A percentile compares a stretch with the other conserved stretches of the same genome.
Evolutionary conservation across 805 yeast genomes (phyloP).

Genomic region (Myxozyma nipponensis): DNA sequence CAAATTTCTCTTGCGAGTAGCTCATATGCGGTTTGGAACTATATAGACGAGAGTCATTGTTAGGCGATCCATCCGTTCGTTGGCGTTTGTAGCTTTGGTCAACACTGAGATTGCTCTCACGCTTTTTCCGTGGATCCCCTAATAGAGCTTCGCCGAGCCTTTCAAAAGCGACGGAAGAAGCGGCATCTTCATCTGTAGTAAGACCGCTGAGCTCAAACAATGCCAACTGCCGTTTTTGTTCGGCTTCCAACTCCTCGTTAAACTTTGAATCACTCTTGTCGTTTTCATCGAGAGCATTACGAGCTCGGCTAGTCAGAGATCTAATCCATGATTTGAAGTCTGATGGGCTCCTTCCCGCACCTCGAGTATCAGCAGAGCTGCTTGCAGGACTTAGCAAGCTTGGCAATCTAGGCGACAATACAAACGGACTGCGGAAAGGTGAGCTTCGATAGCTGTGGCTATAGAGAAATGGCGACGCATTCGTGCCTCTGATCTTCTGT

Average conservation of each 20-base stretch:
- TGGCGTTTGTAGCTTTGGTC: conserved; percentile 2
- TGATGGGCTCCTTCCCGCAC: neutral
- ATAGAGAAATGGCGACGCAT: conserved; percentile 19
- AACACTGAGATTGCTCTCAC: conserved; percentile 8
- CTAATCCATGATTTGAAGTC: conserved; percentile 13
- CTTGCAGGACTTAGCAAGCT: conserved; percentile 3
- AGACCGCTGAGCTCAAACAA: conserved; percentile 15
- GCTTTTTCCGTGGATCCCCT: conserved; percentile 13
- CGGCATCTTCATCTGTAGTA: conserved; percentile 6
- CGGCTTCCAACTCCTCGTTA: conserved; percentile 11
- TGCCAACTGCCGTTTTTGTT: conserved; percentile 13
- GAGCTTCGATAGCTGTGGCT: conserved; percentile 14
- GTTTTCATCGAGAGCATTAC: conserved; percentile 18
- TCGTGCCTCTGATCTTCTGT: conserved; percentile 5
- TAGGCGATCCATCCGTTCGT: neutral
- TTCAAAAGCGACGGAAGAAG: conserved; percentile 19
- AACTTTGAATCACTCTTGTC: conserved; percentile 16
- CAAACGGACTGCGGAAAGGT: conserved; percentile 16
- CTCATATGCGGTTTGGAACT: no score
- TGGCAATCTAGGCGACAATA: conserved; percentile 10
- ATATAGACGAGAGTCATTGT: no score
- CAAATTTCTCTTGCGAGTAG: no score
- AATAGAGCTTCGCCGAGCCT: conserved; percentile 10
- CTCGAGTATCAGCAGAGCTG: conserved; percentile 2
- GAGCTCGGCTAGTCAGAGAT: conserved; percentile 10